These are phyloP conservation scores for Suhomyces sp. DNA, from an alignment of 805 yeast species.

Conservation along the genomic window DNA sequence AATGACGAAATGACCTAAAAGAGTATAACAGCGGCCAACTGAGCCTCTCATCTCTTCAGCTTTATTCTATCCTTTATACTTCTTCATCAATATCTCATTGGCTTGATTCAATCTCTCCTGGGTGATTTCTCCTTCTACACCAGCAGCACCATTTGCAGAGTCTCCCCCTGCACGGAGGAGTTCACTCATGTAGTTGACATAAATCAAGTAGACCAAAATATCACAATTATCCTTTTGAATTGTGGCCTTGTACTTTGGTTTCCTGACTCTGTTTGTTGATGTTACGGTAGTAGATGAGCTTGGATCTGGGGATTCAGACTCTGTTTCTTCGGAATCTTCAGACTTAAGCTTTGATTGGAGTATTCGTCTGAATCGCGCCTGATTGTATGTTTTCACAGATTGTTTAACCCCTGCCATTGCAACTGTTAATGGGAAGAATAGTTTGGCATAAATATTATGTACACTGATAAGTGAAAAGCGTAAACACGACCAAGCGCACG, in stretches of 20 bases:
- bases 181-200: conserved; percentile 45
- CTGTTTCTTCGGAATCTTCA: background rate
- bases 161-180: conserved; percentile 40
- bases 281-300: too few relatives aligned
- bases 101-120: conserved; percentile 42
- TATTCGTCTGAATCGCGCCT: conserved; percentile 17
- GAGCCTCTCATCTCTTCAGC: too few relatives aligned
- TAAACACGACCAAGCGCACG: too few relatives aligned
- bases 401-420: conserved; percentile 3
- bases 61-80: conserved; percentile 37
- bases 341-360: conserved; percentile 19
- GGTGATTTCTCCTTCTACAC: conserved; percentile 32
- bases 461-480: too few relatives aligned
- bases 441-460: too few relatives aligned
- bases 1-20: too few relatives aligned
- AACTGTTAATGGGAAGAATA: too few relatives aligned
- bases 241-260: conserved; percentile 7
- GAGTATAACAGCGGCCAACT: too few relatives aligned
- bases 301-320: background rate
- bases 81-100: conserved; percentile 28
- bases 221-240: conserved; percentile 42
- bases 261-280: conserved; percentile 5
- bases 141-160: conserved; percentile 35
- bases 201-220: conserved; percentile 46
- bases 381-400: conserved; percentile 16